Conservation (phyloP, 1,139 yeast species). For the Hansenula lynferdii region DNA sequence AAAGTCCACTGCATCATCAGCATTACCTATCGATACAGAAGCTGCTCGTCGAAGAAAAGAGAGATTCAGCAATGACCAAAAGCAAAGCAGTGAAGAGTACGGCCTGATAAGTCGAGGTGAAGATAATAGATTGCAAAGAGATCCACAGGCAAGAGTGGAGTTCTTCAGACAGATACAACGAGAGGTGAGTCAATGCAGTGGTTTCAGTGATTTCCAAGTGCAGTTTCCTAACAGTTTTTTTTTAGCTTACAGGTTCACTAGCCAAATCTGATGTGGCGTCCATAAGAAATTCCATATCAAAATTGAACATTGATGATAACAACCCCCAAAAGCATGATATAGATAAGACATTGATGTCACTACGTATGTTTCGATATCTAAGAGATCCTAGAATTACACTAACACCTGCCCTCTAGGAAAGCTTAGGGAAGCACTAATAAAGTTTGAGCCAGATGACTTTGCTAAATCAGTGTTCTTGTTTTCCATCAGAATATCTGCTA, state of each 20-base stretch:
- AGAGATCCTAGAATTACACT: neutral
- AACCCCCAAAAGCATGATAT: constrained; percentile 8
- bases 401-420: constrained; percentile 26
- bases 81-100: constrained; percentile 25
- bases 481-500: constrained; percentile 43
- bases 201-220: neutral
- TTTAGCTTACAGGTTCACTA: constrained; percentile 3
- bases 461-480: constrained; percentile 43
- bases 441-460: constrained; percentile 33
- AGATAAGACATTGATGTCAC: constrained; percentile 29
- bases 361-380: constrained; percentile 15
- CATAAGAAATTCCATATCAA: constrained; percentile 1
- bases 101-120: constrained; percentile 61
- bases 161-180: constrained; percentile 35
- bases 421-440: constrained; percentile 51
- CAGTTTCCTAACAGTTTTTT: no score
- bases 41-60: constrained; percentile 14
- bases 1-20: neutral
- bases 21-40: constrained; percentile 1
- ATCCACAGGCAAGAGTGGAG: constrained; percentile 32
- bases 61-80: constrained; percentile 10
- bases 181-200: constrained; percentile 11
- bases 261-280: constrained; percentile 1
- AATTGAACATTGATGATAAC: neutral
- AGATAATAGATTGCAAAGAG: constrained; percentile 43